Conservation (phyloP, 257 asterid species). For the Anisodus tanguticus region DNA sequence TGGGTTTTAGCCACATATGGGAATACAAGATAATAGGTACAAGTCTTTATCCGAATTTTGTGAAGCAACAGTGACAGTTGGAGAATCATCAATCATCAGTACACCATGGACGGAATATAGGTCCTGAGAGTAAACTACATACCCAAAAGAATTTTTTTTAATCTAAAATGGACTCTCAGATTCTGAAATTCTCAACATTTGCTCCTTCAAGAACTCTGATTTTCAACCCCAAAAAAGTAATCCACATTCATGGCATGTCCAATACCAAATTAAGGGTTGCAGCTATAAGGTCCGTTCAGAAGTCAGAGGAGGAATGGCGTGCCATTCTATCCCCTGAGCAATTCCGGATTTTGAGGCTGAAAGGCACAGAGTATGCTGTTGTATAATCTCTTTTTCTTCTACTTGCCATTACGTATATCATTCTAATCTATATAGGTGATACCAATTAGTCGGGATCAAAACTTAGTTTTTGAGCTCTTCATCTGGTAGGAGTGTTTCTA, state of each 20-base stretch:
- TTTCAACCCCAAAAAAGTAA: conserved; percentile 30
- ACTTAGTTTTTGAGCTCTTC: background rate
- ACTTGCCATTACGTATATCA: background rate
- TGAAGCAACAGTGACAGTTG: background rate
- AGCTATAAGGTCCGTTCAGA: conserved; percentile 71
- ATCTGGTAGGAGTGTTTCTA: background rate
- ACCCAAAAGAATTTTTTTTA: background rate
- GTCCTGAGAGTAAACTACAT: background rate
- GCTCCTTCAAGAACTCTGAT: conserved; percentile 47
- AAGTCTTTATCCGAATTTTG: background rate
- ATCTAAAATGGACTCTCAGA: conserved; percentile 60
- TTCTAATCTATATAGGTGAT: background rate
- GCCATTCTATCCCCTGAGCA: conserved; percentile 93
- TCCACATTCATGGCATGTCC: conserved; percentile 29
- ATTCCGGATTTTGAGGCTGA: conserved; percentile 74
- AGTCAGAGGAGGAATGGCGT: conserved; percentile 94
- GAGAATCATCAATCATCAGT: background rate
- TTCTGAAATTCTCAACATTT: conserved; percentile 61
- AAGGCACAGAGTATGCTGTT: conserved; percentile 82
- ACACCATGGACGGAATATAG: background rate
- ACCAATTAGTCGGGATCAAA: background rate
- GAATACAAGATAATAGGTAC: background rate
- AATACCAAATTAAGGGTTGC: conserved; percentile 40
- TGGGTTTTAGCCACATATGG: background rate
- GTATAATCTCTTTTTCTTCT: background rate